Percentiles rank a stretch among this genome's conserved stretches.
Conservation (phyloP, 2,329 filamentous ascomycete genomes). For the Cytospora schulzeri region DNA sequence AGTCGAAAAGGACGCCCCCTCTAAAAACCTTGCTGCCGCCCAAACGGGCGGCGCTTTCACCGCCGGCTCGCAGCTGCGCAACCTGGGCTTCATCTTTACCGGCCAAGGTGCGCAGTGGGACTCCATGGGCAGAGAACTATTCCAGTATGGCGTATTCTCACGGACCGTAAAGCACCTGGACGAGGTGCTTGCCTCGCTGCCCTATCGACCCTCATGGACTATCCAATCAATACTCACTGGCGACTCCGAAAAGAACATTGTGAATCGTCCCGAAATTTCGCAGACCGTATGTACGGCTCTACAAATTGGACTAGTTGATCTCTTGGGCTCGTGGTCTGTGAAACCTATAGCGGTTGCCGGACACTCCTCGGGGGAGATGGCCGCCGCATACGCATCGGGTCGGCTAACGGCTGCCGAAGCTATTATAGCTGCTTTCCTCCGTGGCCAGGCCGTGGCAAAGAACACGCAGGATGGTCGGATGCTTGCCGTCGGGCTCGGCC, state of each 20-base stretch:
- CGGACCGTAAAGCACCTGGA: background rate
- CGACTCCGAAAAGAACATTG: too few species aligned
- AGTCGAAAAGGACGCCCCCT: slow-evolving; percentile 12
- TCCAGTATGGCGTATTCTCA: slow-evolving; percentile 30
- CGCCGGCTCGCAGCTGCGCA: slow-evolving; percentile 32
- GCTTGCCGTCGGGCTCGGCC: slow-evolving; percentile 52
- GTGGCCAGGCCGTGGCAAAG: slow-evolving; percentile 36
- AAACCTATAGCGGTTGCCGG: slow-evolving; percentile 43
- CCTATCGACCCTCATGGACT: slow-evolving; percentile 33
- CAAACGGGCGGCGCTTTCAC: slow-evolving; percentile 46
- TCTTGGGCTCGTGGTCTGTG: slow-evolving; percentile 42
- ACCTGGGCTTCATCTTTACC: slow-evolving; percentile 35
- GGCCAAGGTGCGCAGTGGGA: slow-evolving; percentile 40
- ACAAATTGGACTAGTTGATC: slow-evolving; percentile 49
- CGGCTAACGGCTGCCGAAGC: slow-evolving; percentile 44
- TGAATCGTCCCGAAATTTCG: too few species aligned
- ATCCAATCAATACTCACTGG: too few species aligned
- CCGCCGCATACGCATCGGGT: slow-evolving; percentile 51
- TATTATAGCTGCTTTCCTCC: slow-evolving; percentile 48
- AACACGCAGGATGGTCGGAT: slow-evolving; percentile 38
- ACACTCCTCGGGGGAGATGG: slow-evolving; percentile 55
- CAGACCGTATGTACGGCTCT: slow-evolving; percentile 44
- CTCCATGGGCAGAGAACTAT: slow-evolving; percentile 32
- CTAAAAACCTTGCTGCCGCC: too few species aligned
- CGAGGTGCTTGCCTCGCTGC: background rate